A percentile compares a stretch with the other conserved stretches of the same genome.
Evolutionary conservation across 176 grass and related monocot genomes (phyloP).

Genomic region (Avena atlantica): DNA sequence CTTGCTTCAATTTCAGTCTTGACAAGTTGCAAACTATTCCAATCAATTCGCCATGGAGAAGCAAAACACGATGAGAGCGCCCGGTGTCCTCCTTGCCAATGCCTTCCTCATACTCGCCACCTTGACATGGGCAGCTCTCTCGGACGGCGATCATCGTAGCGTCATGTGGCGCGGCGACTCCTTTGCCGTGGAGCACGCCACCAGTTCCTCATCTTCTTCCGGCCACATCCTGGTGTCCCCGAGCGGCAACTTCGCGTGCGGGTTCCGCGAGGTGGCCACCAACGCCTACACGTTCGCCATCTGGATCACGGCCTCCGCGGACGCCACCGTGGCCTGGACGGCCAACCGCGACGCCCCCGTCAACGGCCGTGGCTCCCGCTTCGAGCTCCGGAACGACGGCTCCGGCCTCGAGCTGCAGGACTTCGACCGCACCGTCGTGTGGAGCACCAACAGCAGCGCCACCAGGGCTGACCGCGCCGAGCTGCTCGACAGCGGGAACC

Average conservation of each 20-base stretch:
- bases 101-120: neutral
- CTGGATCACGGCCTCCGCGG: conserved; percentile 56
- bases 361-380: conserved; percentile 61
- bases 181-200: conserved; percentile 36
- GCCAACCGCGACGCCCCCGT: conserved; percentile 70
- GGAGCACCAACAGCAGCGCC: conserved; percentile 58
- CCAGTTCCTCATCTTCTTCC: neutral
- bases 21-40: neutral
- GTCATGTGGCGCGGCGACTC: conserved; percentile 43
- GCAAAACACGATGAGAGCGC: neutral
- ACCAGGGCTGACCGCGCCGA: conserved; percentile 27
- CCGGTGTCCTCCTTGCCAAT: neutral
- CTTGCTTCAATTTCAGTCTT: neutral
- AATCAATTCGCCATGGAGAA: neutral
- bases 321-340: conserved; percentile 57
- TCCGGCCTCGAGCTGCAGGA: conserved; percentile 44
- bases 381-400: conserved; percentile 31
- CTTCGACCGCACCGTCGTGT: conserved; percentile 57
- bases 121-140: neutral
- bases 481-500: conserved; percentile 67
- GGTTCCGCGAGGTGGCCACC: conserved; percentile 60
- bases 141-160: conserved; percentile 4
- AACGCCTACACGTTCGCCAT: conserved; percentile 68
- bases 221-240: conserved; percentile 47
- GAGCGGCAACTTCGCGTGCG: conserved; percentile 60